A percentile compares a stretch with the other conserved stretches of the same genome.
Evolutionary conservation across 305 asterid species (phyloP).

Genomic region (Coffea humblotiana): DNA sequence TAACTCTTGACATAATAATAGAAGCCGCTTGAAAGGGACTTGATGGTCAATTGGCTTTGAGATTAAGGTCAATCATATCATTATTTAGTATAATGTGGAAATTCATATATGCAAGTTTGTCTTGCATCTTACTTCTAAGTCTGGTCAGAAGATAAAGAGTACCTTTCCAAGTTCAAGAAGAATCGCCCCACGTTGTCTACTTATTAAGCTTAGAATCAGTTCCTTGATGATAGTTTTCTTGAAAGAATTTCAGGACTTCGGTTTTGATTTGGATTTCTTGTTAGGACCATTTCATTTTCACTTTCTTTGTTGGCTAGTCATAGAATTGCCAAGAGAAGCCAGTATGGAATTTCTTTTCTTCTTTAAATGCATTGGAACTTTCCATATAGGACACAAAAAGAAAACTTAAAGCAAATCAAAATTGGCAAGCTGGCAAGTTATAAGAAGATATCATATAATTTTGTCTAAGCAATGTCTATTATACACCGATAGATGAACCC

Average conservation of each 20-base stretch:
- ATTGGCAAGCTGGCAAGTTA: no score
- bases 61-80: background rate
- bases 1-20: background rate
- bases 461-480: no score
- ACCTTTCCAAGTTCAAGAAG: background rate
- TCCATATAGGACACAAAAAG: no score
- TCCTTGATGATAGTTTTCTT: background rate
- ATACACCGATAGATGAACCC: no score
- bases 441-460: no score
- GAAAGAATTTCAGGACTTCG: background rate
- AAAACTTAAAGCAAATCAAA: no score
- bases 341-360: no score
- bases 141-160: background rate
- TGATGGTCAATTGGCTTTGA: background rate
- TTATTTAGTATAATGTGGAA: background rate
- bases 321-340: no score
- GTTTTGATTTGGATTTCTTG: no score
- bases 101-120: background rate
- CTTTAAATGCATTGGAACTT: no score
- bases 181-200: background rate
- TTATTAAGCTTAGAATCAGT: background rate
- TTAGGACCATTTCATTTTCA: no score
- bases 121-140: background rate
- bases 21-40: constrained; percentile 21
- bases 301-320: no score